Conservation (phyloP, 176 grass and related monocot species). For the Metroxylon sagu region DNA sequence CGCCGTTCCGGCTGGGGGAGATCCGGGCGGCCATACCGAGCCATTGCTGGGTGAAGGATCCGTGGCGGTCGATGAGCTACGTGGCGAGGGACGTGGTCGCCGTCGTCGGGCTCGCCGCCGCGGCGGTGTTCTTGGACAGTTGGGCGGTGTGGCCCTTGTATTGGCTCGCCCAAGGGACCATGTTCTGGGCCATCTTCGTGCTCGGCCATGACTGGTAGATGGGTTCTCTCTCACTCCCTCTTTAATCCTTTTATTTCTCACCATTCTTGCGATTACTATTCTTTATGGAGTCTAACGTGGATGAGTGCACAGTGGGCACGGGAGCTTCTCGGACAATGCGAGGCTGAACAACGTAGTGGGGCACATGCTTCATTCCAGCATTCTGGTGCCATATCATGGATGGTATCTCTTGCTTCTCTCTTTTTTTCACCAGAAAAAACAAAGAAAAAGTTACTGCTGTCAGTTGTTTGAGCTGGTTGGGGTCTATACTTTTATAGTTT, state of each 20-base stretch:
- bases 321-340: slow-evolving; percentile 18
- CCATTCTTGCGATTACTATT: no score
- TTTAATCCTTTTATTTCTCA: no score
- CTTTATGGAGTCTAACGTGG: no score
- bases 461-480: no score
- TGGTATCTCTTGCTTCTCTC: background rate
- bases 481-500: no score
- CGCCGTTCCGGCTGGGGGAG: slow-evolving; percentile 82
- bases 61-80: slow-evolving; percentile 54
- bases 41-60: slow-evolving; percentile 67
- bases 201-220: slow-evolving; percentile 47
- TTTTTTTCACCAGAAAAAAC: background rate
- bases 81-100: slow-evolving; percentile 37
- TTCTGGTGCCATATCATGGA: slow-evolving; percentile 21
- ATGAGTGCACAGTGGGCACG: slow-evolving; percentile 1
- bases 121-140: slow-evolving; percentile 4
- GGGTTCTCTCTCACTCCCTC: background rate
- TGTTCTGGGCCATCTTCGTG: slow-evolving; percentile 56
- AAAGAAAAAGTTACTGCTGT: background rate
- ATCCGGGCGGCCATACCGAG: slow-evolving; percentile 58
- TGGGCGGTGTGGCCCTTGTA: slow-evolving; percentile 51
- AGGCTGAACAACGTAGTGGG: slow-evolving; percentile 5
- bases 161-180: slow-evolving; percentile 46
- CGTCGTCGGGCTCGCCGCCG: slow-evolving; percentile 21
- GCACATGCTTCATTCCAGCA: slow-evolving; percentile 3